Conservation (phyloP, 2,329 filamentous ascomycete species). For the Sporothrix inflata region DNA sequence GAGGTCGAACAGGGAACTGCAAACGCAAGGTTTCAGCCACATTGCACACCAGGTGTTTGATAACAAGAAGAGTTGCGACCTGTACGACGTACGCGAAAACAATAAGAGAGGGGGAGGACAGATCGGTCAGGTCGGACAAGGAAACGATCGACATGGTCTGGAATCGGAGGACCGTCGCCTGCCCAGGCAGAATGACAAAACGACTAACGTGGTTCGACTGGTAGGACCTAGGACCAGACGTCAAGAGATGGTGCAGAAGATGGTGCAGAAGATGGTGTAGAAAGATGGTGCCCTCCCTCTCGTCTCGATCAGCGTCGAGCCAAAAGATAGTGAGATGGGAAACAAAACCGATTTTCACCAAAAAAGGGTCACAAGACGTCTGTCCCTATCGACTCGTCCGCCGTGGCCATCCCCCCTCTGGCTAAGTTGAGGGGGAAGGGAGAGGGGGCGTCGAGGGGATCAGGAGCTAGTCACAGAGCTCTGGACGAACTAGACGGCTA, state of each 20-base stretch:
- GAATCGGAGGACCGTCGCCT: not conserved
- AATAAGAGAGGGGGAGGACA: too few relatives aligned
- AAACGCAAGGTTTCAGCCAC: too few relatives aligned
- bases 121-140: too few relatives aligned
- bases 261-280: too few relatives aligned
- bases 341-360: not conserved
- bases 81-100: too few relatives aligned
- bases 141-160: not conserved
- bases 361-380: constrained; percentile 1
- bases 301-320: not conserved
- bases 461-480: not conserved
- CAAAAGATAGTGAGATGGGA: not conserved
- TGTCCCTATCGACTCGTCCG: not conserved
- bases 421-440: constrained; percentile 5
- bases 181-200: not conserved
- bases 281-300: not conserved
- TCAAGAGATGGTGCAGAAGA: not conserved
- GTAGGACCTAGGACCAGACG: too few relatives aligned
- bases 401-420: not conserved
- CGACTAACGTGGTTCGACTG: too few relatives aligned
- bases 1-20: too few relatives aligned
- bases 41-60: too few relatives aligned
- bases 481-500: not conserved
- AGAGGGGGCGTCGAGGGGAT: not conserved
- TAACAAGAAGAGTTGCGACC: too few relatives aligned